Conservation (phyloP, 176 grass and related monocot species). For the bread wheat (Triticum aestivum) region IWGSC_CS_RefSeq_v2.1 NC_057800.1:621938297-621938796, state of each 20-base stretch:
- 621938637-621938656: not conserved
- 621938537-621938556: not conserved
- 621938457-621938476: not conserved
- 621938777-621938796: slow-evolving; percentile 48
- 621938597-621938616: not conserved
- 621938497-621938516: not conserved
- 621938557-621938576: not conserved
- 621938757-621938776: slow-evolving; percentile 54
- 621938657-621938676: not conserved
- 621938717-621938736: not conserved
- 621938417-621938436: not conserved
- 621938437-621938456: not conserved
- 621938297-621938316: not conserved
- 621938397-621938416: not conserved
- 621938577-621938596: not conserved
- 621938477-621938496: not conserved
- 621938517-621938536: not conserved
- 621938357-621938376: not conserved
- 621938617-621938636: not conserved
- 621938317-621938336: not conserved
- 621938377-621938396: not conserved
- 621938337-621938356: not conserved
- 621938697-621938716: not conserved
- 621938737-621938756: slow-evolving; percentile 8
- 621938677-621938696: not conserved